Evolutionary conservation across 2,329 filamentous ascomycete species (phyloP).

Genomic region (Trichoderma hamatum): DNA sequence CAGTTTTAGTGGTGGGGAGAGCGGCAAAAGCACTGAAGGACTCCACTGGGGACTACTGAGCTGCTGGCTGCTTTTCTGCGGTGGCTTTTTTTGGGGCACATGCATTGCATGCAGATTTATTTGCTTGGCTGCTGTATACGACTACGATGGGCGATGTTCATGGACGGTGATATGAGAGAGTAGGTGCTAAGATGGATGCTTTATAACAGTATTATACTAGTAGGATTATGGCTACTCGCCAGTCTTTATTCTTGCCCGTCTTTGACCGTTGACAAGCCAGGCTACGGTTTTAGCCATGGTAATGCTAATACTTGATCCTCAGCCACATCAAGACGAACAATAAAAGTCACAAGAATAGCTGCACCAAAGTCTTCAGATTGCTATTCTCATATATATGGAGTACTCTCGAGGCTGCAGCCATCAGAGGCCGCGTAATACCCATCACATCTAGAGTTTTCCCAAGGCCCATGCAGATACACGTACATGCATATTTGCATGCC

Average conservation of each 20-base stretch:
- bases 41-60: constrained; percentile 3
- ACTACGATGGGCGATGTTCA: neutral
- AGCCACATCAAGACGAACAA: neutral
- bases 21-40: constrained; percentile 16
- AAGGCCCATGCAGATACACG: neutral
- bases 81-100: constrained; percentile 12
- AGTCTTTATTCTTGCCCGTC: neutral
- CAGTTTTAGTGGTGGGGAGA: constrained; percentile 17
- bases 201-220: neutral
- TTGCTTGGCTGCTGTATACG: neutral
- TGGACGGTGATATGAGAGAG: neutral
- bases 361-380: neutral
- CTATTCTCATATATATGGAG: neutral
- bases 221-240: neutral
- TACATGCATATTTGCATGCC: neutral
- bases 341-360: neutral
- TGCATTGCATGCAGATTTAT: neutral
- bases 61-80: constrained; percentile 1
- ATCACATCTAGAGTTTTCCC: neutral
- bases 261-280: neutral
- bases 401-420: neutral
- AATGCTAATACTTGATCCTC: neutral
- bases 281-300: neutral
- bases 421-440: neutral
- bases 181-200: neutral